phyloP scores from a whole-genome alignment of 331 rosid genomes.

The Arachis monticola region DNA sequence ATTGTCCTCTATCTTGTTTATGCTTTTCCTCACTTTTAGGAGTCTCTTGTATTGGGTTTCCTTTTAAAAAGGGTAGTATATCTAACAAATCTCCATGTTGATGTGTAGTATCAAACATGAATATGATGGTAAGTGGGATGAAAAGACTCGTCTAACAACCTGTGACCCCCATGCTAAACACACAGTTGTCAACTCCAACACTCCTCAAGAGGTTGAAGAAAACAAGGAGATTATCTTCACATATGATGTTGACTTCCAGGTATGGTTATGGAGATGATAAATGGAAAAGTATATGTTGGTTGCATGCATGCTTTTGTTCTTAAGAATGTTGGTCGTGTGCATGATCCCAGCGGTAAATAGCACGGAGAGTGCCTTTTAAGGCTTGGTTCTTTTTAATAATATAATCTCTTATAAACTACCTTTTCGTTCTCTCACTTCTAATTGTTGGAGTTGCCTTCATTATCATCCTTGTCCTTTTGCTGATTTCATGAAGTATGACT shows the following conservation, averaged over 20 bases:
- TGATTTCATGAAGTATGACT: conserved; percentile 14
- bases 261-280: conserved; percentile 41
- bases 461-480: not conserved
- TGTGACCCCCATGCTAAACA: conserved; percentile 91
- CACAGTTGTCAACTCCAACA: conserved; percentile 70
- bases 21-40: conserved; percentile 10
- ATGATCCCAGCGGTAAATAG: conserved; percentile 11
- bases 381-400: not conserved
- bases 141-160: conserved; percentile 70
- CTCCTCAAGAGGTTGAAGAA: conserved; percentile 93
- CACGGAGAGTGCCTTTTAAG: not conserved
- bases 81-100: conserved; percentile 36
- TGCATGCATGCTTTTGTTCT: not conserved
- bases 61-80: conserved; percentile 23
- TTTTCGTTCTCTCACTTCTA: conserved; percentile 12
- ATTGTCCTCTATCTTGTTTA: conserved; percentile 8
- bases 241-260: conserved; percentile 93
- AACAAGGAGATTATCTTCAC: conserved; percentile 82
- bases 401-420: conserved; percentile 11
- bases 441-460: conserved; percentile 20
- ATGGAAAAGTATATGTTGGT: not conserved
- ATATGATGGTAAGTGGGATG: conserved; percentile 81
- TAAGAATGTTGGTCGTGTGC: conserved; percentile 19
- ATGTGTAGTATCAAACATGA: conserved; percentile 83
- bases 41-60: not conserved